These are phyloP conservation scores for Aspergillus persii DNA, from an alignment of 2,329 filamentous ascomycete genomes.

Conservation along the genomic window DNA sequence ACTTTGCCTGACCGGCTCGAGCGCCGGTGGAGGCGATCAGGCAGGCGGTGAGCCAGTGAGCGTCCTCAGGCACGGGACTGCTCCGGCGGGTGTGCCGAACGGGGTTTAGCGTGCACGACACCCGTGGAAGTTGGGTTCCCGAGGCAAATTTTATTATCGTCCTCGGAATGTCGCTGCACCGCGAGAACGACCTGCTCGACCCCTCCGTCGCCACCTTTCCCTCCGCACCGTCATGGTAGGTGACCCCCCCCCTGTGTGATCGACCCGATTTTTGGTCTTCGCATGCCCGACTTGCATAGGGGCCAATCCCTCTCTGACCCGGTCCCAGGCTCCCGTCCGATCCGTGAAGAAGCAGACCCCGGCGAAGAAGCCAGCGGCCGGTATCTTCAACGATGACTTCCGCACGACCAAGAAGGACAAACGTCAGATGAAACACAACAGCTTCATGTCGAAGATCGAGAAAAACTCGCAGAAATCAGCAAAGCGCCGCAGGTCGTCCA, in stretches of 20 bases:
- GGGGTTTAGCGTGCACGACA: conserved; percentile 6
- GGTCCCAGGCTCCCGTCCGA: conserved; percentile 28
- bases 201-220: neutral
- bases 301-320: neutral
- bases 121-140: neutral
- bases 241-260: neutral
- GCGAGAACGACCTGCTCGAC: neutral
- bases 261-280: neutral
- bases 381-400: conserved; percentile 49
- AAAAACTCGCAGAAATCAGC: conserved; percentile 57
- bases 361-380: conserved; percentile 15
- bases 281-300: neutral
- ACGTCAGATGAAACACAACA: conserved; percentile 74
- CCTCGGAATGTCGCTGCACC: conserved; percentile 1
- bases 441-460: conserved; percentile 73
- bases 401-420: conserved; percentile 78
- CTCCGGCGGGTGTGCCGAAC: conserved; percentile 6
- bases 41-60: conserved; percentile 15
- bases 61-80: neutral
- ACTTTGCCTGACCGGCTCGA: neutral
- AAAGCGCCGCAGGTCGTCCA: conserved; percentile 67
- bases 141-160: conserved; percentile 8
- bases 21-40: conserved; percentile 5
- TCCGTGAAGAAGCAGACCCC: conserved; percentile 18
- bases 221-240: conserved; percentile 2